phyloP scores from a whole-genome alignment of 2,329 filamentous ascomycete genomes.

The Fusarium dimerum region DNA sequence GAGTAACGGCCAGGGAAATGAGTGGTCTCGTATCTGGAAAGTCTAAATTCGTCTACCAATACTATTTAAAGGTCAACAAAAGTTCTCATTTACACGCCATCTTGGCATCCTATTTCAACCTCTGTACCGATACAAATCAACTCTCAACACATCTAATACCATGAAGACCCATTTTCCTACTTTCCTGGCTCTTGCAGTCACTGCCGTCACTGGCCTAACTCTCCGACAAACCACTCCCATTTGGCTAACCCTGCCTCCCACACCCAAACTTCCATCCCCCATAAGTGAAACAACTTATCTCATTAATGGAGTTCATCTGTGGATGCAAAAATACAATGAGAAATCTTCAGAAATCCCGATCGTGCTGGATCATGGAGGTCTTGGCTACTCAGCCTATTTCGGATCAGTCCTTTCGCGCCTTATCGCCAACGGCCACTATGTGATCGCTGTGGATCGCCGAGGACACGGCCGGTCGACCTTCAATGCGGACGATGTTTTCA shows the following conservation, averaged over 20 bases:
- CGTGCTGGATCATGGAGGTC: conserved; percentile 42
- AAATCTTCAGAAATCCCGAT: conserved; percentile 34
- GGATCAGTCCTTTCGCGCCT: conserved; percentile 38
- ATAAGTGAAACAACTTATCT: conserved; percentile 29
- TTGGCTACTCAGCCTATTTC: conserved; percentile 44
- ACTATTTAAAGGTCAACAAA: no score
- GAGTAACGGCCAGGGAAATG: no score
- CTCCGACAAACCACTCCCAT: conserved; percentile 28
- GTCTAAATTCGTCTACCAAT: no score
- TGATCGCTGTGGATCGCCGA: conserved; percentile 43
- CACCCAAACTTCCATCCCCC: conserved; percentile 38
- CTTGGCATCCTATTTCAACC: no score
- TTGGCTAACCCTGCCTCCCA: conserved; percentile 39
- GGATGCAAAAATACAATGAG: conserved; percentile 44
- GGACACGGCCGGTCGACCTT: conserved; percentile 44
- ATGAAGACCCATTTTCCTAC: background rate
- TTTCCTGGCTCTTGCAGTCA: conserved; percentile 3
- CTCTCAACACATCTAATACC: no score
- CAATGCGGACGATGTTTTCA: conserved; percentile 37
- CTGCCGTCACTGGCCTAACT: conserved; percentile 20
- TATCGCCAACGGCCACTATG: conserved; percentile 35
- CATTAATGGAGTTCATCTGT: conserved; percentile 41
- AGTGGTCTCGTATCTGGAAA: no score
- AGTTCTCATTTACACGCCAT: no score
- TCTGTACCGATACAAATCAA: no score